A percentile compares a stretch with the other conserved stretches of the same genome.
Evolutionary conservation across 2,329 filamentous ascomycete species (phyloP).

Genomic region (Ceratocystis eucalypticola): DNA sequence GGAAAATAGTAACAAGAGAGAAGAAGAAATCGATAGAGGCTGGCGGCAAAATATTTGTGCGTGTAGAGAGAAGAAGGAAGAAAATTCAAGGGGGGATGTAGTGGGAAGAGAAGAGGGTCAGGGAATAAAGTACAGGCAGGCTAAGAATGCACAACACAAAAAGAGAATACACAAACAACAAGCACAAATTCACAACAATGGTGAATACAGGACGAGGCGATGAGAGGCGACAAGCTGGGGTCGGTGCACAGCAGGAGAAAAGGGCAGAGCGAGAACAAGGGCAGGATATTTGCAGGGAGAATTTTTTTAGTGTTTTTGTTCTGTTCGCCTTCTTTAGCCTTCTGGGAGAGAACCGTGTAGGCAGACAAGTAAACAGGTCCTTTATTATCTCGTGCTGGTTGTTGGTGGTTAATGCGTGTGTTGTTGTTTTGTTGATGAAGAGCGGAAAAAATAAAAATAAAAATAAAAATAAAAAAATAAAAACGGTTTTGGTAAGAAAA

Average conservation of each 20-base stretch:
- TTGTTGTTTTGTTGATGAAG: not conserved
- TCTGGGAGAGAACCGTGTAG: too few species aligned
- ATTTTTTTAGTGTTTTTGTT: not conserved
- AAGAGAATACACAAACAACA: slow-evolving; percentile 11
- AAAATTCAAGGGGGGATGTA: slow-evolving; percentile 6
- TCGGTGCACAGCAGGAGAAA: not conserved
- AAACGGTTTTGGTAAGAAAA: slow-evolving; percentile 13
- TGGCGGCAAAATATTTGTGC: not conserved
- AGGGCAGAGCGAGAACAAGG: not conserved
- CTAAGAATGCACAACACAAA: slow-evolving; percentile 13
- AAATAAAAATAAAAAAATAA: not conserved
- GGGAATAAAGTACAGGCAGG: not conserved
- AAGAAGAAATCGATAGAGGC: not conserved
- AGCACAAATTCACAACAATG: not conserved
- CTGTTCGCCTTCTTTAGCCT: too few species aligned
- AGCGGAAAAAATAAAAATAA: too few species aligned
- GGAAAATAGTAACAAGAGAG: not conserved
- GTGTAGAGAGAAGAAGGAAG: not conserved
- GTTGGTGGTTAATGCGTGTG: not conserved
- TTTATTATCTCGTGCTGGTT: not conserved
- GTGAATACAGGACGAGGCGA: not conserved
- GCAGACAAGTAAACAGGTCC: too few species aligned
- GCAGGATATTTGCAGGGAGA: not conserved
- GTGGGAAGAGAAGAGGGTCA: slow-evolving; percentile 6
- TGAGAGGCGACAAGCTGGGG: not conserved